Base-by-base conservation (phyloP, 1,284 basidiomycete genomes). In the Wallemia mellicola region DNA sequence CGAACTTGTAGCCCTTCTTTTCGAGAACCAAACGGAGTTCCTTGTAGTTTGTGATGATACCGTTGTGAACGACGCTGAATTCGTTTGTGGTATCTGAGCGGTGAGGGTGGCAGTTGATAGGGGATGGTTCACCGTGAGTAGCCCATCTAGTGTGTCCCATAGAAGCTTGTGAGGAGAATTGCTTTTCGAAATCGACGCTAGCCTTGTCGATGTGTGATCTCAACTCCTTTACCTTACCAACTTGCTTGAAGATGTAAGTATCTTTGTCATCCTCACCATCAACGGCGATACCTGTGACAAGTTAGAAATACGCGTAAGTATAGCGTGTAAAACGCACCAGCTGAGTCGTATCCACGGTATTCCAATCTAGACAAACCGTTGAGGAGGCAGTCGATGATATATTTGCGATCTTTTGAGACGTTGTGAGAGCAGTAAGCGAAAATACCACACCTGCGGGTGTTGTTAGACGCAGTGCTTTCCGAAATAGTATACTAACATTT, bases 71-170 rank as follows among this genome's bases (percentile, higher is more conserved):
- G 65, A 98, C 76, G 62, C 81, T 80, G 74, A 99, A 98, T 68
- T 96, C 89, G 64, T 75, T 75, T 60, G 64, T 59, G 30, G 78
- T 74, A 69, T 95, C 89, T 33, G 84, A 86, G 65, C 82, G 82
- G 69, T 96, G 81, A 62, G 94, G 94, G 72, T 99, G 94, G 73
- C 92, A 98, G 75, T 98, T 99, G 66, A 77, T 71, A 60, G 81
- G 77, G 27, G 81, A 83, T 27, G 87, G 86, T 59, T 83, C 80
- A 62, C 94, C 94, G 71, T 99, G 94, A n/a, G 94, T 99, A 1
- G 94, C 94, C 94, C 94, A 99, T 64, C 94, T 87, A 19, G 94
- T 99, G 76, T 99, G 94, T 26, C 92, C 94, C 73, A 99, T 96
- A 59, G 87, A 88, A 59, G 89, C 87, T 73, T 95, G 91, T 59